A percentile compares a stretch with the other conserved stretches of the same genome.
Conservation (phyloP, 140 eudicot species). For the Flaveria floridana region DNA sequence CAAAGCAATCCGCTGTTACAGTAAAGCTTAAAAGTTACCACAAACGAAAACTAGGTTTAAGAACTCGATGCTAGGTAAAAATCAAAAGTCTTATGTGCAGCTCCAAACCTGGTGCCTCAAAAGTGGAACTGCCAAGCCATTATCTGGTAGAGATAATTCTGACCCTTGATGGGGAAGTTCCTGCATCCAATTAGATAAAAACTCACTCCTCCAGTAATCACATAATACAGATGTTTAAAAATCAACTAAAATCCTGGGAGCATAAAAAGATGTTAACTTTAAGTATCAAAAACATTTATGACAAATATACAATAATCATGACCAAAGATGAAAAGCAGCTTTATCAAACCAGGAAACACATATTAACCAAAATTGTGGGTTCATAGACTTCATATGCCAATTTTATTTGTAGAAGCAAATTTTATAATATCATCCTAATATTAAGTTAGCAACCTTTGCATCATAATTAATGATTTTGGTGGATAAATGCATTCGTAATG, state of each 20-base stretch:
- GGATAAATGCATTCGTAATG: neutral
- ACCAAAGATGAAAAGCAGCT: conserved; percentile 17
- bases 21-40: conserved; percentile 29
- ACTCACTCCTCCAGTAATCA: neutral
- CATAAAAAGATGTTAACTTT: conserved; percentile 9
- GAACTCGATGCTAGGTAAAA: conserved; percentile 14
- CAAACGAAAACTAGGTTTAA: conserved; percentile 10
- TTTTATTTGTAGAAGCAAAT: neutral
- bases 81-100: conserved; percentile 4
- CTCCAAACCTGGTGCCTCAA: conserved; percentile 77
- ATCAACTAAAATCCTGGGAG: neutral
- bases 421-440: neutral
- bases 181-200: conserved; percentile 37
- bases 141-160: conserved; percentile 53
- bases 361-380: conserved; percentile 6
- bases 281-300: conserved; percentile 17
- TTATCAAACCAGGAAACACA: conserved; percentile 19
- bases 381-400: neutral
- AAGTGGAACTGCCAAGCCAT: conserved; percentile 71
- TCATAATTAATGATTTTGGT: conserved; percentile 4
- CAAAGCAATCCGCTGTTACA: conserved; percentile 79
- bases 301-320: neutral
- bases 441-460: conserved; percentile 11
- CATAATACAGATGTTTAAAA: conserved; percentile 15
- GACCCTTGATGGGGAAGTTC: conserved; percentile 52